A percentile compares a stretch with the other conserved stretches of the same genome.
Conservation (phyloP, 2,329 filamentous ascomycete genomes). For the Escovopsis sp. region DNA sequence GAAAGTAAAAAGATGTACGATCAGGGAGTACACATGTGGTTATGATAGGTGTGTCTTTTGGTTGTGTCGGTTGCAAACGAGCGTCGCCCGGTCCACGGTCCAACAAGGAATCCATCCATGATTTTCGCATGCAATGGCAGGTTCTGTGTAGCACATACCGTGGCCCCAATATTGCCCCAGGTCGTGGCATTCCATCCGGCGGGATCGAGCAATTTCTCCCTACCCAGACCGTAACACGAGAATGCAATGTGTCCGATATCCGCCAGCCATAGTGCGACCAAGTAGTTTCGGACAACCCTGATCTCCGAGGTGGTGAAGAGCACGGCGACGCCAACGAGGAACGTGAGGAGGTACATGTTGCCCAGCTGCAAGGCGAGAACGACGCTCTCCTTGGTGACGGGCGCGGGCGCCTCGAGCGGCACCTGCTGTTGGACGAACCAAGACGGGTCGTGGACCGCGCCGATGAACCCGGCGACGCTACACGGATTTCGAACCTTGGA, state of each 20-base stretch:
- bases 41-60: not conserved
- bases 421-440: conserved; percentile 53
- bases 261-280: conserved; percentile 48
- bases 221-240: conserved; percentile 43
- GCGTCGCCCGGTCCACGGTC: not conserved
- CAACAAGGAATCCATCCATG: too few relatives aligned
- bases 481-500: not conserved
- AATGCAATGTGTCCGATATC: conserved; percentile 54
- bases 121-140: not conserved
- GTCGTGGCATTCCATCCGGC: conserved; percentile 51
- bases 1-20: too few relatives aligned
- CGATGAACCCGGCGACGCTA: conserved; percentile 45
- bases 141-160: conserved; percentile 27
- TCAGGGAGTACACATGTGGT: too few relatives aligned
- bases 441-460: conserved; percentile 38
- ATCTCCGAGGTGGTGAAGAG: conserved; percentile 50
- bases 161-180: conserved; percentile 59
- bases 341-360: conserved; percentile 54
- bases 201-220: conserved; percentile 36
- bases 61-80: not conserved
- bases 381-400: conserved; percentile 30
- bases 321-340: conserved; percentile 47
- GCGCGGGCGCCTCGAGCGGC: conserved; percentile 21
- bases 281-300: conserved; percentile 51
- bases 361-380: conserved; percentile 54